These are phyloP conservation scores for Scolecobasidium constrictum DNA, from an alignment of 2,329 filamentous ascomycete genomes.

Conservation along the genomic window DNA sequence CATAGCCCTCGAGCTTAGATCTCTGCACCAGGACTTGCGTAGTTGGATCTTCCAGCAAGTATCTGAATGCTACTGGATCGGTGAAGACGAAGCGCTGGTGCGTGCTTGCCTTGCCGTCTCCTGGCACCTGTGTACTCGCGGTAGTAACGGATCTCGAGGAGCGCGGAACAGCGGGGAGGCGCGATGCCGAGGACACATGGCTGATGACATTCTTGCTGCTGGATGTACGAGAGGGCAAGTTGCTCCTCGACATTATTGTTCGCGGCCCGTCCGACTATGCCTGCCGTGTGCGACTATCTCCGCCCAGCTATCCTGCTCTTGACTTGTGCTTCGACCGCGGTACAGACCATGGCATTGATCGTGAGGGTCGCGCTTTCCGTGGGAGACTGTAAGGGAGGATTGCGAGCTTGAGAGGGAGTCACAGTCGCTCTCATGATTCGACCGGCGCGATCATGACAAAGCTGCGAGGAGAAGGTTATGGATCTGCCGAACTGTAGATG, in stretches of 20 bases:
- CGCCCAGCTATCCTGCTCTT: too few relatives aligned
- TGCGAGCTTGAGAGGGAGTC: too few relatives aligned
- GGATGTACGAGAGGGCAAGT: not conserved
- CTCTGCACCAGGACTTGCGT: constrained; percentile 66
- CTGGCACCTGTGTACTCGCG: not conserved
- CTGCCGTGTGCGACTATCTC: too few relatives aligned
- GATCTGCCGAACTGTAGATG: too few relatives aligned
- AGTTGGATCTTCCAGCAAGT: constrained; percentile 74
- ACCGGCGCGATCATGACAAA: too few relatives aligned
- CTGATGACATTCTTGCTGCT: not conserved
- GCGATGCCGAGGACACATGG: not conserved
- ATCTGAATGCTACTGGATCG: constrained; percentile 56
- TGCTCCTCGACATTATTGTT: not conserved
- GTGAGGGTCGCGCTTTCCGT: too few relatives aligned
- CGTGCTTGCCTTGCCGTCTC: constrained; percentile 20
- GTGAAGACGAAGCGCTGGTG: constrained; percentile 53
- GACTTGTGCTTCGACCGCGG: too few relatives aligned
- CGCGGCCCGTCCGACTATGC: too few relatives aligned
- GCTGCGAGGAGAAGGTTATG: too few relatives aligned
- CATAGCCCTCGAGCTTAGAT: constrained; percentile 66
- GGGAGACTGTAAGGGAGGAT: too few relatives aligned
- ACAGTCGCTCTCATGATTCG: too few relatives aligned
- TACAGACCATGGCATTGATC: too few relatives aligned
- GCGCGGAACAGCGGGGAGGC: not conserved
- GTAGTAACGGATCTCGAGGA: not conserved